Evolutionary conservation across 164 flowering plant genomes (phyloP).

Genomic region (grape (Vitis vinifera)): DNA sequence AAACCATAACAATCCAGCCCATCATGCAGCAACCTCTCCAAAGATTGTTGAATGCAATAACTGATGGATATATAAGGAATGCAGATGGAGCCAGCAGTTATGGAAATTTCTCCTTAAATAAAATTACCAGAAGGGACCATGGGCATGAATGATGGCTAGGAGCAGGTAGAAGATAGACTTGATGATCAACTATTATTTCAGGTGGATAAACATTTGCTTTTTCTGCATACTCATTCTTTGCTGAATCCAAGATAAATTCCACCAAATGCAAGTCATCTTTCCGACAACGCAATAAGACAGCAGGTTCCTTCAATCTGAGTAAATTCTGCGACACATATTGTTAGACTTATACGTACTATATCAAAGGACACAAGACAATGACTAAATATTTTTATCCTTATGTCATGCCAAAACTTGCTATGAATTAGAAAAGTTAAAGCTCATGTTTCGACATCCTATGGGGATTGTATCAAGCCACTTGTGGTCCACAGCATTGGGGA

Average conservation of each 20-base stretch:
- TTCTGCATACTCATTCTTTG: constrained; percentile 75
- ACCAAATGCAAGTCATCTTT: constrained; percentile 60
- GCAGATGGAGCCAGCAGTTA: no score
- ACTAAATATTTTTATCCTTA: not conserved
- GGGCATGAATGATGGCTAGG: constrained; percentile 57
- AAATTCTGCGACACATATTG: constrained; percentile 55
- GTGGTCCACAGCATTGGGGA: not conserved
- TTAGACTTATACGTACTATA: not conserved
- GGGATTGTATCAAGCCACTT: not conserved
- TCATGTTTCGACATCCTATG: not conserved
- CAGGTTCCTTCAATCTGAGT: constrained; percentile 90
- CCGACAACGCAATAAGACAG: constrained; percentile 88
- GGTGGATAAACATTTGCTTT: constrained; percentile 73
- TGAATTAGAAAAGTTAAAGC: not conserved
- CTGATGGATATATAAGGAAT: not conserved
- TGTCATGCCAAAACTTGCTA: not conserved
- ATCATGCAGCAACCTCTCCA: constrained; percentile 43
- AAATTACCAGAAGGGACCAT: constrained; percentile 76
- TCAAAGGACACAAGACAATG: not conserved
- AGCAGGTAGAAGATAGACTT: constrained; percentile 73
- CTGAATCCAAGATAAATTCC: constrained; percentile 64
- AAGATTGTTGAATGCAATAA: constrained; percentile 4
- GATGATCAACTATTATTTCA: constrained; percentile 67
- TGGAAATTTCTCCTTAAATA: not conserved
- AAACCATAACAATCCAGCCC: constrained; percentile 10